Evolutionary conservation across 2,329 filamentous ascomycete genomes (phyloP).

Genomic region (Emmonsiellopsis sp.): DNA sequence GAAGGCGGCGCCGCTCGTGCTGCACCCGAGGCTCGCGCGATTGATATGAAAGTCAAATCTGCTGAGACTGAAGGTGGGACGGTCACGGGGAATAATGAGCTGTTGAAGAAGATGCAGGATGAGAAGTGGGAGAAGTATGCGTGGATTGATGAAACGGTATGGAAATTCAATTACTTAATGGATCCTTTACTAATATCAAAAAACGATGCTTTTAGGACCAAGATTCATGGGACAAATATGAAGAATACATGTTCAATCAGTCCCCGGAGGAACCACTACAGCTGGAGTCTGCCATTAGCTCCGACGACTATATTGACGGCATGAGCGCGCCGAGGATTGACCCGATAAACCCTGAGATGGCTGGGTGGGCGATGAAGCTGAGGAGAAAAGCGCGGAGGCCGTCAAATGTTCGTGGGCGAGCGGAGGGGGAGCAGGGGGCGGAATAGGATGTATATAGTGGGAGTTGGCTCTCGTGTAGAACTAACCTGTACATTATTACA

Average conservation of each 20-base stretch:
- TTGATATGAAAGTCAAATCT: conserved; percentile 80
- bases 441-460: too few species aligned
- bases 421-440: conserved; percentile 11
- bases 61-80: conserved; percentile 56
- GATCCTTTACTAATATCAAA: background rate
- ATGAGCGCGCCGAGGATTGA: conserved; percentile 50
- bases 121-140: conserved; percentile 73
- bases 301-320: conserved; percentile 53
- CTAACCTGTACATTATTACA: too few species aligned
- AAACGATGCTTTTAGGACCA: conserved; percentile 37
- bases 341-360: conserved; percentile 33
- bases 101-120: conserved; percentile 67
- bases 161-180: conserved; percentile 2
- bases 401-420: conserved; percentile 14
- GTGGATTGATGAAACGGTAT: conserved; percentile 58
- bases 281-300: conserved; percentile 47
- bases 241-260: conserved; percentile 57
- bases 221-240: conserved; percentile 67
- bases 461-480: too few species aligned
- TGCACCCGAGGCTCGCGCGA: conserved; percentile 56
- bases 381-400: conserved; percentile 28
- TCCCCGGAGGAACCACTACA: conserved; percentile 36
- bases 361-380: conserved; percentile 37
- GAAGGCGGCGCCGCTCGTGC: conserved; percentile 33
- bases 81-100: conserved; percentile 63